A percentile compares a stretch with the other conserved stretches of the same genome.
Evolutionary conservation across 2,329 filamentous ascomycete species (phyloP).

Genomic region (Pyrenophora seminiperda): DNA sequence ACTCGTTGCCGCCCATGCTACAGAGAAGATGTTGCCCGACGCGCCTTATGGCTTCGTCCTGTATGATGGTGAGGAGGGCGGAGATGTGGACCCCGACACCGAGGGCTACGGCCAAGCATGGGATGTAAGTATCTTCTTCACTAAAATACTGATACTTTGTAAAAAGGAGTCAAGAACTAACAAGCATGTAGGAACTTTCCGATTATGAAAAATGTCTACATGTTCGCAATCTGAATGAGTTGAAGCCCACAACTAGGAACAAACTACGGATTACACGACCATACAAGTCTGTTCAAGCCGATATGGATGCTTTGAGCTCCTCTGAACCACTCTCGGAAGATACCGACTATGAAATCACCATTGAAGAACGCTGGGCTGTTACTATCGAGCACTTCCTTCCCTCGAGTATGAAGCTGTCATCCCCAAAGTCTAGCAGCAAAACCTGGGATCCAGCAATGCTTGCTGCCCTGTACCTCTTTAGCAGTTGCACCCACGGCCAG

Average conservation of each 20-base stretch:
- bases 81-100: conserved; percentile 7
- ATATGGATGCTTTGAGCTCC: neutral
- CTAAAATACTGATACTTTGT: neutral
- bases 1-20: conserved; percentile 4
- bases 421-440: neutral
- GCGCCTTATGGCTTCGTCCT: conserved; percentile 4
- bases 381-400: conserved; percentile 9
- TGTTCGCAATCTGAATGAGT: conserved; percentile 9
- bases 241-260: conserved; percentile 13
- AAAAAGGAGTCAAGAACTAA: neutral
- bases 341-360: neutral
- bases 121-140: conserved; percentile 1
- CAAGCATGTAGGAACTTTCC: conserved; percentile 1
- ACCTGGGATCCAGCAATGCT: neutral
- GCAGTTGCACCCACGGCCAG: conserved; percentile 17
- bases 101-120: conserved; percentile 9
- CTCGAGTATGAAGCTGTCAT: neutral
- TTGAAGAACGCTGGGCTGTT: conserved; percentile 12
- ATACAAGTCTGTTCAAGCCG: conserved; percentile 5
- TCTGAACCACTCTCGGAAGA: neutral
- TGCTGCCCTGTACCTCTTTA: neutral
- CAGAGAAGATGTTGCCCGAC: conserved; percentile 16
- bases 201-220: conserved; percentile 18
- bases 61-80: conserved; percentile 17
- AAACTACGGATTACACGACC: conserved; percentile 15